Evolutionary conservation across 257 asterid genomes (phyloP).

Genomic region (Rhazya stricta): DNA sequence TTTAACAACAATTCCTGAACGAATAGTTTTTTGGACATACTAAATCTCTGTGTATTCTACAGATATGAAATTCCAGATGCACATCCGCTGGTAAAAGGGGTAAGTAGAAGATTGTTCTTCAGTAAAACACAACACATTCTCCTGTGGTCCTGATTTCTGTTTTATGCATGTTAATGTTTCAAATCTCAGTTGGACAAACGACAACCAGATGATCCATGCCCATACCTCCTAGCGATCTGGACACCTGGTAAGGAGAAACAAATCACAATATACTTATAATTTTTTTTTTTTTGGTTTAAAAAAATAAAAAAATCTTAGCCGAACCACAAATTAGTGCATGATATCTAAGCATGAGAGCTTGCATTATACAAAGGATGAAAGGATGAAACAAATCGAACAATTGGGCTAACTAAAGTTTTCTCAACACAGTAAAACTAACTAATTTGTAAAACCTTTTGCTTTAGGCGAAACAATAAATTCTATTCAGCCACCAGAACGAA

Average conservation of each 20-base stretch:
- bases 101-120: slow-evolving; percentile 34
- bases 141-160: slow-evolving; percentile 10
- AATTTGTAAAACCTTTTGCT: slow-evolving; percentile 17
- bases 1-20: background rate
- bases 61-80: slow-evolving; percentile 95
- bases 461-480: slow-evolving; percentile 89
- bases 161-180: slow-evolving; percentile 21
- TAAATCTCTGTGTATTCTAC: slow-evolving; percentile 34
- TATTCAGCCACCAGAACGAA: slow-evolving; percentile 74
- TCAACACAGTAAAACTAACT: background rate
- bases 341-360: background rate
- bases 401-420: background rate
- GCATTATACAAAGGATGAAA: background rate
- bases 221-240: slow-evolving; percentile 97
- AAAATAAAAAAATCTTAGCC: background rate
- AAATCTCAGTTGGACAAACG: slow-evolving; percentile 71
- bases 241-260: slow-evolving; percentile 69
- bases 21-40: slow-evolving; percentile 8
- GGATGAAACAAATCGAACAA: background rate
- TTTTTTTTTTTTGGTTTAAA: too few species aligned
- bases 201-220: slow-evolving; percentile 89
- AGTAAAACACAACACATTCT: slow-evolving; percentile 8
- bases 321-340: background rate
- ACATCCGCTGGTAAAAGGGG: slow-evolving; percentile 84
- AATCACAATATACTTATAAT: background rate